A percentile compares a stretch with the other conserved stretches of the same genome.
These are phyloP conservation scores for Pseudogymnoascus sp. DNA, from an alignment of 2,329 filamentous ascomycete genomes.

Conservation along the genomic window DNA sequence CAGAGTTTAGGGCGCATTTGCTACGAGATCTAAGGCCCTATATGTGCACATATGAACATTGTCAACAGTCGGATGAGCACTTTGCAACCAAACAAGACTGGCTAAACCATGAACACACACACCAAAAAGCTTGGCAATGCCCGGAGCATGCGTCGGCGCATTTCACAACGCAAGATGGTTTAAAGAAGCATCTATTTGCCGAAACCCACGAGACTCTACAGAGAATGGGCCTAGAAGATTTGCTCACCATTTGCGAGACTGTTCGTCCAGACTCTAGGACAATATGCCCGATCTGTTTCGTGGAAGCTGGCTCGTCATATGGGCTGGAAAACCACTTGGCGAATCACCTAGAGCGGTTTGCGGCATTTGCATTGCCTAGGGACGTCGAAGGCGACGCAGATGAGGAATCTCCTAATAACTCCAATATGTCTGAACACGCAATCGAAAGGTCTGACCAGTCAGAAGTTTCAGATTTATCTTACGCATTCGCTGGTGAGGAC, in stretches of 20 bases:
- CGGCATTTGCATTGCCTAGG: conserved; percentile 2
- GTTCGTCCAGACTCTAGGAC: not conserved
- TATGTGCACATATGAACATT: not conserved
- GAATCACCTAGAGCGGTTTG: not conserved
- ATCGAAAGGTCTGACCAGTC: not conserved
- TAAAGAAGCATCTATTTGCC: not conserved
- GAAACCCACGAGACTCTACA: not conserved
- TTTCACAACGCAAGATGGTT: not conserved
- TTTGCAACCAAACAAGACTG: conserved; percentile 2
- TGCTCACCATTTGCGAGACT: not conserved
- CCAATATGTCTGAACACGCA: not conserved
- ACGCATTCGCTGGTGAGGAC: not conserved
- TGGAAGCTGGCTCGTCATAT: not conserved
- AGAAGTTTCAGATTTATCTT: not conserved
- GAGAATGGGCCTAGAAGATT: not conserved
- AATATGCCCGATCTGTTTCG: not conserved
- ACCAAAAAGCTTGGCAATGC: not conserved
- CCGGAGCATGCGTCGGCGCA: not conserved
- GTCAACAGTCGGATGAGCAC: not conserved
- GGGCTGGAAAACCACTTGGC: not conserved
- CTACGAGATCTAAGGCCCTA: not conserved
- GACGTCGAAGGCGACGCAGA: not conserved
- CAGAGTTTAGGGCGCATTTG: not conserved
- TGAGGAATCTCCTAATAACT: not conserved
- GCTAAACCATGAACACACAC: not conserved